Conservation (phyloP, 371 early-diverging fungal genomes). For the Vittaforma corneae region DNA sequence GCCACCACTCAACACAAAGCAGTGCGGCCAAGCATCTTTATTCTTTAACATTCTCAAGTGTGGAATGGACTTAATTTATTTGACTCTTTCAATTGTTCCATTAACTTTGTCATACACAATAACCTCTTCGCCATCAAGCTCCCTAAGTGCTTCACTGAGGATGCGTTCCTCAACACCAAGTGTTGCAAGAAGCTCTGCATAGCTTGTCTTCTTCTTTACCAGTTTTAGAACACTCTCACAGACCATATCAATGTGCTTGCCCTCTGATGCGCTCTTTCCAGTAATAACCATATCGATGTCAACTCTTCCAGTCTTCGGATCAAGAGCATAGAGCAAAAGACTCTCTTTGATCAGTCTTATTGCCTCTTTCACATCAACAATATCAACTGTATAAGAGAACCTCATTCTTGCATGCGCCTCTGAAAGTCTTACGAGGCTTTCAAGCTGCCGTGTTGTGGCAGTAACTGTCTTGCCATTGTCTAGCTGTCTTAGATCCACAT, state of each 20-base stretch:
- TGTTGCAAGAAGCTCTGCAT: slow-evolving; percentile 17
- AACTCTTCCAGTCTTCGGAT: slow-evolving; percentile 87
- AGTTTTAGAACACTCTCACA: slow-evolving; percentile 45
- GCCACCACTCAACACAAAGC: too few species aligned
- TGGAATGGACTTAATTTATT: slow-evolving; percentile 2
- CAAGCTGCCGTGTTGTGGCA: slow-evolving; percentile 93
- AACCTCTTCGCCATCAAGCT: slow-evolving; percentile 38
- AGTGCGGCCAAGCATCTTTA: too few species aligned
- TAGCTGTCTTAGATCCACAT: slow-evolving; percentile 74
- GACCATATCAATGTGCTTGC: slow-evolving; percentile 44
- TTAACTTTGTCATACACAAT: slow-evolving; percentile 21
- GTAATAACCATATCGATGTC: slow-evolving; percentile 88
- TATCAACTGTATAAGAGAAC: slow-evolving; percentile 62
- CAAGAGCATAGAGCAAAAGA: slow-evolving; percentile 82
- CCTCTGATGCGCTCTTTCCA: slow-evolving; percentile 62
- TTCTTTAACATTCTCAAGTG: too few species aligned
- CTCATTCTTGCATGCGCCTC: slow-evolving; percentile 94
- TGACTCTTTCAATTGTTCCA: slow-evolving; percentile 15
- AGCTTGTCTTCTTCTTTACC: slow-evolving; percentile 11
- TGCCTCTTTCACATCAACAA: slow-evolving; percentile 71
- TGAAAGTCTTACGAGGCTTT: slow-evolving; percentile 89
- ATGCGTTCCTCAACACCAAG: slow-evolving; percentile 34
- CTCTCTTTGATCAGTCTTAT: slow-evolving; percentile 72
- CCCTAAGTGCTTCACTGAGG: slow-evolving; percentile 33
- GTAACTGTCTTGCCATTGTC: slow-evolving; percentile 71